Percentiles rank a stretch among this genome's conserved stretches.
These are phyloP conservation scores for Lichtheimia hyalospora DNA, from an alignment of 371 early-diverging fungal genomes.

Conservation along the genomic window DNA sequence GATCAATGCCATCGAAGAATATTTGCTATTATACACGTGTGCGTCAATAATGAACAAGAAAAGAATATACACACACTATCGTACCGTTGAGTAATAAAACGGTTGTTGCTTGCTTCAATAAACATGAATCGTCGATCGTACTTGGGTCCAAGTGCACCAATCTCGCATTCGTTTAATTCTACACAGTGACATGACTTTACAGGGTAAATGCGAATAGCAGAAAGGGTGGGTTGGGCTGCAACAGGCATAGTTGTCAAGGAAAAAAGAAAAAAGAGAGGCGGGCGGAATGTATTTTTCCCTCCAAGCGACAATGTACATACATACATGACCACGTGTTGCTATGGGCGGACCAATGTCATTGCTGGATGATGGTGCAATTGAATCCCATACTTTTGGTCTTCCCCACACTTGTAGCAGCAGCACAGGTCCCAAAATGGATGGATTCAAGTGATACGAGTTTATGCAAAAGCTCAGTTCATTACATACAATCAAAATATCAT, in stretches of 20 bases:
- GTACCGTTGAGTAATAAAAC: constrained; percentile 48
- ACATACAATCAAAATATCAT: too few species aligned
- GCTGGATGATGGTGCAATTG: too few species aligned
- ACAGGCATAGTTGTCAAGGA: neutral
- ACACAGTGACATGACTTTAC: constrained; percentile 48
- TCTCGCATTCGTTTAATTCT: constrained; percentile 28
- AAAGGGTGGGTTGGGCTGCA: constrained; percentile 1
- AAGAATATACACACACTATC: too few species aligned
- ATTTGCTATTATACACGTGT: constrained; percentile 25
- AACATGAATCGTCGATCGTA: constrained; percentile 49
- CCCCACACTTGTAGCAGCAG: too few species aligned
- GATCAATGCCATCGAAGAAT: constrained; percentile 37
- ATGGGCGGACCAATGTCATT: too few species aligned
- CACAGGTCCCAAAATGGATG: too few species aligned
- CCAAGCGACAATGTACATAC: too few species aligned
- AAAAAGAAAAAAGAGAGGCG: neutral
- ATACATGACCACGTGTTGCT: too few species aligned
- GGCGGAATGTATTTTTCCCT: too few species aligned
- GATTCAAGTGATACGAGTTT: too few species aligned
- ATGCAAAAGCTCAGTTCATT: too few species aligned
- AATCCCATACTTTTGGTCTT: too few species aligned
- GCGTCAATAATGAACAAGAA: neutral
- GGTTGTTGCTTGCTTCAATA: constrained; percentile 29
- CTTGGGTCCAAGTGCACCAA: constrained; percentile 33
- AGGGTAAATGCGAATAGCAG: constrained; percentile 36